Evolutionary conservation across 768 basidiomycete genomes (phyloP).

Genomic region (Cystobasidium tubakii): DNA sequence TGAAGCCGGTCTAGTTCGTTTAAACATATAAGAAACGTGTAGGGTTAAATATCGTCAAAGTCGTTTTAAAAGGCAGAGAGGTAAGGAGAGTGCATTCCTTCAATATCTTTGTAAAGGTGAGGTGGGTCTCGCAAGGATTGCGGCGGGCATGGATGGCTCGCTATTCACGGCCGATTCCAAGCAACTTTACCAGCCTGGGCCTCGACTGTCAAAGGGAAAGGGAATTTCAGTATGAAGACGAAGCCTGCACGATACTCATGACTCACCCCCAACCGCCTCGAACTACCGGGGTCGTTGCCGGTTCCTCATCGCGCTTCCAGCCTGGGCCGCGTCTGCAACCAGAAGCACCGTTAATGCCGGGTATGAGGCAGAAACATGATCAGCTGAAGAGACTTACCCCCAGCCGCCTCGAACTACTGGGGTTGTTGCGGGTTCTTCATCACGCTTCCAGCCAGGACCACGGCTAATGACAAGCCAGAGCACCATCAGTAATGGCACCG

Average conservation of each 20-base stretch:
- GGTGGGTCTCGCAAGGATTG: no score
- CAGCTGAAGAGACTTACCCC: no score
- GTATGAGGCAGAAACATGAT: no score
- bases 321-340: slow-evolving; percentile 13
- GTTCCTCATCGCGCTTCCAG: slow-evolving; percentile 3
- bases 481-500: no score
- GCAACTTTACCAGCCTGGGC: neutral
- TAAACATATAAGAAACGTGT: no score
- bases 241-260: neutral
- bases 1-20: no score
- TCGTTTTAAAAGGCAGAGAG: no score
- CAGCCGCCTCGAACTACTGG: slow-evolving; percentile 12
- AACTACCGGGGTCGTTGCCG: neutral
- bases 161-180: no score
- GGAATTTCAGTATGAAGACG: neutral
- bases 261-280: slow-evolving; percentile 18
- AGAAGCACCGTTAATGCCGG: neutral
- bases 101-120: no score
- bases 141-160: no score
- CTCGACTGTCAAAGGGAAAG: neutral
- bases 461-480: neutral
- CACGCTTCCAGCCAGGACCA: slow-evolving; percentile 15
- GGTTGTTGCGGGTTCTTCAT: neutral
- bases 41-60: no score
- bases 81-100: no score